Evolutionary conservation across 1,139 yeast genomes (phyloP).

Genomic region (Meyerozyma smithsonii): DNA sequence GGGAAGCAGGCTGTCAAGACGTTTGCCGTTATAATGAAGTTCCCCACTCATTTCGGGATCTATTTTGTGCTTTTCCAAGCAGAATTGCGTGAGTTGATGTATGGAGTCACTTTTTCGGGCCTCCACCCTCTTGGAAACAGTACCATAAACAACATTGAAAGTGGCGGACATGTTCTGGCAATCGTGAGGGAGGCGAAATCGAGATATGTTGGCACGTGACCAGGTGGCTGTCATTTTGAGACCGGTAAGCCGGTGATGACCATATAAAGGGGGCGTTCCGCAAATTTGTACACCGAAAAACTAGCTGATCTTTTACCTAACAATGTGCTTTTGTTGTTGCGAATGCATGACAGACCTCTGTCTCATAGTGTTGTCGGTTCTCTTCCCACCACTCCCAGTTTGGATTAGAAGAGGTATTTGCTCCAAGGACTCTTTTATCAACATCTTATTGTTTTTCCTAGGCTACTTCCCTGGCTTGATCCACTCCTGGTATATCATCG

Average conservation of each 20-base stretch:
- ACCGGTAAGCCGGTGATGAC: conserved; percentile 1
- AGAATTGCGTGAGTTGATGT: conserved; percentile 22
- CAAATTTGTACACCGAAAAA: not conserved
- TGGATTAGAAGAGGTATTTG: conserved; percentile 65
- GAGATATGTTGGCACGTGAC: not conserved
- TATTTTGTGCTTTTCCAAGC: conserved; percentile 25
- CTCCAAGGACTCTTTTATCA: conserved; percentile 56
- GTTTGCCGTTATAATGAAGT: conserved; percentile 25
- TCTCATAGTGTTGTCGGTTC: conserved; percentile 53
- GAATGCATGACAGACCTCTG: conserved; percentile 38
- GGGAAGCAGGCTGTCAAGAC: conserved; percentile 29
- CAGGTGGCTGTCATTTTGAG: not conserved
- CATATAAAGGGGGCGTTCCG: not conserved
- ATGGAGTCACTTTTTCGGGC: conserved; percentile 23
- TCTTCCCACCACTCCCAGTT: conserved; percentile 71
- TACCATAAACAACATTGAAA: conserved; percentile 19
- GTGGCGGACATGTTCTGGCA: conserved; percentile 12
- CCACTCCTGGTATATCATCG: conserved; percentile 62
- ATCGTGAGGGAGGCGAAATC: not conserved
- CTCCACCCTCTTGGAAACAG: conserved; percentile 21
- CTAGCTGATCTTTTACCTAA: not conserved
- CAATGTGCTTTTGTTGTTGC: conserved; percentile 1
- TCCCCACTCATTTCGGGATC: conserved; percentile 20
- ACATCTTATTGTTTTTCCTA: conserved; percentile 50
- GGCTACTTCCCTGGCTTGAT: conserved; percentile 70